phyloP scores from a whole-genome alignment of 352 stramenopile genomes.

The Globisporangium barbulae region DNA sequence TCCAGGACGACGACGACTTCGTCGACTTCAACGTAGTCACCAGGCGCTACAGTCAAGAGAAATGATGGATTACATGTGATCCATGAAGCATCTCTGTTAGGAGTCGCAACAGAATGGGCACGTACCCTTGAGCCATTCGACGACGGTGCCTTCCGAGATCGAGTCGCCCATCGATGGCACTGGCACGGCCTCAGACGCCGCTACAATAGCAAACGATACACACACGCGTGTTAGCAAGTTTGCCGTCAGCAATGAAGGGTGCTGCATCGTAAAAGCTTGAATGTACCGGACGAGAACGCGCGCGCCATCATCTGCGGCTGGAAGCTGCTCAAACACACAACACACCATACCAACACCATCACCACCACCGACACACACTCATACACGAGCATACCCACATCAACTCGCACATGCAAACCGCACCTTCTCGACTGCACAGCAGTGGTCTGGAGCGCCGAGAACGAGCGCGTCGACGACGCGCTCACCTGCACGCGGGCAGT shows the following conservation, averaged over 20 bases:
- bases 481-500: slow-evolving; percentile 15
- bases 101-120: background rate
- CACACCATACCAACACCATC: background rate
- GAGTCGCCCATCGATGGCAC: slow-evolving; percentile 93
- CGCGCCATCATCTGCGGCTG: slow-evolving; percentile 26
- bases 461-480: slow-evolving; percentile 14
- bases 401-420: background rate
- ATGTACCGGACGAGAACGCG: slow-evolving; percentile 49
- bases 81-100: background rate
- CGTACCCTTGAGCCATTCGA: slow-evolving; percentile 93
- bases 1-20: slow-evolving; percentile 98
- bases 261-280: background rate
- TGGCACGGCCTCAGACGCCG: slow-evolving; percentile 49
- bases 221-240: background rate
- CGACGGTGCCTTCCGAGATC: slow-evolving; percentile 98
- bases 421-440: slow-evolving; percentile 18
- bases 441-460: slow-evolving; percentile 30
- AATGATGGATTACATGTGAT: background rate
- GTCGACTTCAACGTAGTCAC: slow-evolving; percentile 93
- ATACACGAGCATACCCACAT: background rate
- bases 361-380: background rate
- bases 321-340: slow-evolving; percentile 18
- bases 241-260: background rate
- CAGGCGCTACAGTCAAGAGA: slow-evolving; percentile 43
- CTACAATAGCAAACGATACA: slow-evolving; percentile 14